Evolutionary conservation across 169 alveolate genomes (phyloP), one percentile per base, ranked within the genome.

Genomic region (Babesia caballi): DNA sequence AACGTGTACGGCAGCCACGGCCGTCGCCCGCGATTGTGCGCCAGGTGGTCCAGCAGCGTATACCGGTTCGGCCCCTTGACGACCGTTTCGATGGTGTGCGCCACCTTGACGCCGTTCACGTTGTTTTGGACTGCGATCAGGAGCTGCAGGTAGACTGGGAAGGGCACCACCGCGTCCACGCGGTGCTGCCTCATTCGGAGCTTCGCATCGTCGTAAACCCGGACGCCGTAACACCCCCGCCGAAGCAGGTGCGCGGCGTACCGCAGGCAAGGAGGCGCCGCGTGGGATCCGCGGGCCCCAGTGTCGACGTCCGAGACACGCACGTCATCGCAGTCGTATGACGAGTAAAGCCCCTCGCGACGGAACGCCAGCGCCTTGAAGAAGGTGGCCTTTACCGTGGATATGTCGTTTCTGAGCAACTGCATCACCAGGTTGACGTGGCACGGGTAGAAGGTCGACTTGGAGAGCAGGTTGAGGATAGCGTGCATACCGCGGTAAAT

Each of bases 331-430:
- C 9, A 40, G n/a, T 40, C 14, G 14, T 40, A 40, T 40, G 47
- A 11, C n/a, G n/a, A n/a, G n/a, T n/a, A n/a, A n/a, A n/a, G n/a
- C 2, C 44, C 44, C 44, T 11, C 2, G 44, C 44, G 44, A 11
- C 14, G n/a, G 44, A 38, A 38, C 7, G 44, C n/a, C n/a, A 38
- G 14, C 7, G 44, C n/a, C n/a, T 44, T 59, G 28, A 46, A 27
- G 40, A 75, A 75, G 33, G 71, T 40, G 6, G 74, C 59, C 11
- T 51, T 19, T 4, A 75, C 23, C 85, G 51, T 75, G 40, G 61
- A 50, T 17, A 75, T 52, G 21, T 44, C 69, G 63, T 63, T 52
- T 63, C 53, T 75, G 23, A 75, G 59, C 72, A 75, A 27, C 54
- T 66, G 53, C 36, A 61, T 75, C 21, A 66, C 51, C 52, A 75